phyloP scores from a whole-genome alignment of 805 yeast genomes.

The Nakazawaea wyomingensis region DNA sequence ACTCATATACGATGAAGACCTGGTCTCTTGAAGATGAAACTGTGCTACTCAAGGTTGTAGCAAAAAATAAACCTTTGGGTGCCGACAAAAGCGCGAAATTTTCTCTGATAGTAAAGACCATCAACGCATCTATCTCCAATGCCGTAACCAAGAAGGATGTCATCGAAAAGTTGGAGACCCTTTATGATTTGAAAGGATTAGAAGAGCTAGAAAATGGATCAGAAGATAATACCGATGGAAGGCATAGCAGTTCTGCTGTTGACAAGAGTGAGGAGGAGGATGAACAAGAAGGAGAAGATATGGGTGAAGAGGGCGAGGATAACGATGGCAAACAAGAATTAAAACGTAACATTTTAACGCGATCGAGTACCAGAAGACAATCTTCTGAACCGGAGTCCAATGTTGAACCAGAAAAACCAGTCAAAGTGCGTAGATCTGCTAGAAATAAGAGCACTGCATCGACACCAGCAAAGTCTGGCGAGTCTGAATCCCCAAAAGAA shows the following conservation, averaged over 20 bases:
- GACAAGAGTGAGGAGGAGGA: conserved; percentile 12
- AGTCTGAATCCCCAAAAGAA: conserved; percentile 2
- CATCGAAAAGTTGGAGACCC: conserved; percentile 47
- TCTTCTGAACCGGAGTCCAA: not conserved
- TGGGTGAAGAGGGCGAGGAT: conserved; percentile 8
- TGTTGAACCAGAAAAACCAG: not conserved
- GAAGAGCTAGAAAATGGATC: conserved; percentile 45
- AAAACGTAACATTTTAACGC: conserved; percentile 8
- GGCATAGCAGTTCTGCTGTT: conserved; percentile 12
- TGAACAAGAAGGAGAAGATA: conserved; percentile 11
- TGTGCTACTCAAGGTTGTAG: conserved; percentile 51
- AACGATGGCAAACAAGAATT: conserved; percentile 13
- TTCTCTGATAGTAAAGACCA: conserved; percentile 30
- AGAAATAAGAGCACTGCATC: conserved; percentile 13
- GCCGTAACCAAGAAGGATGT: conserved; percentile 43
- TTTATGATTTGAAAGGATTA: conserved; percentile 53
- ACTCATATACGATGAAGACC: conserved; percentile 14
- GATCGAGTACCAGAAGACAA: conserved; percentile 11
- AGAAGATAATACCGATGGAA: conserved; percentile 12
- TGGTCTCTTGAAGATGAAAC: conserved; percentile 66
- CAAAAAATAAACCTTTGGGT: conserved; percentile 70
- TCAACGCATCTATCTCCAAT: conserved; percentile 16
- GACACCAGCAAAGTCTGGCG: conserved; percentile 6
- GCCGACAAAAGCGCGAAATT: conserved; percentile 35
- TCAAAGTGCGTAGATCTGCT: conserved; percentile 4